Conservation (phyloP, 805 yeast species). For the Lachancea lanzarotensis region DNA sequence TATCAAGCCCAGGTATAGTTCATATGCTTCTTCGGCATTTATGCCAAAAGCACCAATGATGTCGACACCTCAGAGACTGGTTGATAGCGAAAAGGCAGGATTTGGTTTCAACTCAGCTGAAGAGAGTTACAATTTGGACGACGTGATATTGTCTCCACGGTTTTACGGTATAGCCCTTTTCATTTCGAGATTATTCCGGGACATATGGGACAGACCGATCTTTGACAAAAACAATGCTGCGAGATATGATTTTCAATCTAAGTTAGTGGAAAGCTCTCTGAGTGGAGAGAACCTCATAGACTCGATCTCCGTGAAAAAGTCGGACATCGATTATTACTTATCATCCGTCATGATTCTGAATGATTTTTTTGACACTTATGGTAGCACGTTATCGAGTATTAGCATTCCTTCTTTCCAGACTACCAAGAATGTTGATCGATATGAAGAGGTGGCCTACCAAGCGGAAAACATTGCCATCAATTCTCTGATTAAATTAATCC, state of each 20-base stretch:
- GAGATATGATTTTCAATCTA: conserved; percentile 10
- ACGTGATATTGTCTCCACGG: conserved; percentile 84
- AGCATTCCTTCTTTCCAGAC: conserved; percentile 42
- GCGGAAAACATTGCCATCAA: conserved; percentile 88
- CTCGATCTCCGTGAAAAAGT: conserved; percentile 25
- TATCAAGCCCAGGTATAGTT: conserved; percentile 37
- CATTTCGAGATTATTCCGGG: conserved; percentile 70
- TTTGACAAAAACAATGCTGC: conserved; percentile 37
- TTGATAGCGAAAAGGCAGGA: conserved; percentile 4
- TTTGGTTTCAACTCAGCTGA: conserved; percentile 7
- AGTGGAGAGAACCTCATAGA: conserved; percentile 17
- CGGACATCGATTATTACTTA: conserved; percentile 58
- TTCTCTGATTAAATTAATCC: conserved; percentile 65
- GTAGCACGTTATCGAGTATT: conserved; percentile 35
- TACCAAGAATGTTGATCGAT: conserved; percentile 28
- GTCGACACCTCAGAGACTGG: conserved; percentile 18
- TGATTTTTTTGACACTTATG: conserved; percentile 63
- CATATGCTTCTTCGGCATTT: conserved; percentile 24
- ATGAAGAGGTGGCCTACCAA: conserved; percentile 65
- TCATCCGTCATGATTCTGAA: conserved; percentile 64
- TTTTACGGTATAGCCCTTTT: conserved; percentile 82
- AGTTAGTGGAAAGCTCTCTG: conserved; percentile 22
- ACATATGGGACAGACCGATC: conserved; percentile 69
- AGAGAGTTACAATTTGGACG: conserved; percentile 42
- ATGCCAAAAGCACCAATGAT: conserved; percentile 20